phyloP scores from a whole-genome alignment of 495 filamentous ascomycete species.

The Durotheca rogersii region DNA sequence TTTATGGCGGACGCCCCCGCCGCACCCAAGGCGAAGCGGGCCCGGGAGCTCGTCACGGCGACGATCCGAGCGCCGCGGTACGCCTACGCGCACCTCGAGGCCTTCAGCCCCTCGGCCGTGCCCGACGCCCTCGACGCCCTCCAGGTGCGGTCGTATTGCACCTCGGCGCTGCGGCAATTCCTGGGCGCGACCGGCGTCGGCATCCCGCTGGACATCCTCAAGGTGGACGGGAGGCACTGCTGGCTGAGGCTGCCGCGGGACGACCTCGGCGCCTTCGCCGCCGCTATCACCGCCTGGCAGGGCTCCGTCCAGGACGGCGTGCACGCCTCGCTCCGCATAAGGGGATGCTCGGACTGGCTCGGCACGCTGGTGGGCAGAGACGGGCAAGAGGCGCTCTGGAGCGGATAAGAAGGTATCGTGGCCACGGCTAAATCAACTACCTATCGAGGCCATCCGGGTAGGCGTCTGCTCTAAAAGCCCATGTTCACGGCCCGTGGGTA shows the following conservation, averaged over 20 bases:
- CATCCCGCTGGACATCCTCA: constrained; percentile 79
- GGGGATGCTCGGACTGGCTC: constrained; percentile 49
- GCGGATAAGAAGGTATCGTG: too few relatives aligned
- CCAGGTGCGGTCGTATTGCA: constrained; percentile 71
- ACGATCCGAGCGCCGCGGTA: constrained; percentile 41
- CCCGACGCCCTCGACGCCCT: constrained; percentile 62
- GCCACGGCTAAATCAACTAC: too few relatives aligned
- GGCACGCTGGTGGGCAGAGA: constrained; percentile 43
- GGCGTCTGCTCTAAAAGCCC: too few relatives aligned
- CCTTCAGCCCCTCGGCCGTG: constrained; percentile 19
- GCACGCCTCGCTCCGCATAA: constrained; percentile 37
- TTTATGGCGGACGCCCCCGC: constrained; percentile 9
- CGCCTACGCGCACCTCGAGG: constrained; percentile 46
- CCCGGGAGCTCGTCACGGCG: constrained; percentile 36
- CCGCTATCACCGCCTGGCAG: constrained; percentile 66
- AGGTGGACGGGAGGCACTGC: constrained; percentile 54
- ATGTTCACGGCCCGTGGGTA: too few relatives aligned
- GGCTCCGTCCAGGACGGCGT: constrained; percentile 56
- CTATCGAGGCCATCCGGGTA: too few relatives aligned
- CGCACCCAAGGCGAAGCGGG: constrained; percentile 27
- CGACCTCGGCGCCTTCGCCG: constrained; percentile 59
- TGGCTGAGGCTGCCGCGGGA: constrained; percentile 77
- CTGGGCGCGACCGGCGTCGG: constrained; percentile 75
- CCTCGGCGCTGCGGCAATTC: constrained; percentile 72
- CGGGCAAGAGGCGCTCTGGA: constrained; percentile 43